Evolutionary conservation across 805 yeast species (phyloP).

Genomic region (Wickerhamomyces bisporus): DNA sequence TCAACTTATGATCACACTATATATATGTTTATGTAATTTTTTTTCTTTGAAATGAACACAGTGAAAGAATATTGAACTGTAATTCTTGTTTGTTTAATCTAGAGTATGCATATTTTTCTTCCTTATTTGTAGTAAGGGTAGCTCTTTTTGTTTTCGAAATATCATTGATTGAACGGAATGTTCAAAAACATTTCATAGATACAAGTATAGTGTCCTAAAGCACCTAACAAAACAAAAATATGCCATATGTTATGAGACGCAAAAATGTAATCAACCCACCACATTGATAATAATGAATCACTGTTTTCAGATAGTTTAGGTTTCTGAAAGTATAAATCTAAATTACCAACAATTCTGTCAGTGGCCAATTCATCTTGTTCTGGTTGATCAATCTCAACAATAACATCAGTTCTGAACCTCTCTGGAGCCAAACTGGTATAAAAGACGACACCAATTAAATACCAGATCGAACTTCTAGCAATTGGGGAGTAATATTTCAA

Average conservation of each 20-base stretch:
- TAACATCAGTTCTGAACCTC: slow-evolving; percentile 71
- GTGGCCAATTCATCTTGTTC: slow-evolving; percentile 28
- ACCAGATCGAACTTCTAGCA: slow-evolving; percentile 66
- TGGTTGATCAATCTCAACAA: slow-evolving; percentile 42
- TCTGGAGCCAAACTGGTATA: slow-evolving; percentile 90
- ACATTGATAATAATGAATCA: slow-evolving; percentile 47
- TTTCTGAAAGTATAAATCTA: slow-evolving; percentile 33
- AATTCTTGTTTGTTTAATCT: too few species aligned
- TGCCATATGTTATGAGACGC: slow-evolving; percentile 95
- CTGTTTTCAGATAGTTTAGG: slow-evolving; percentile 32
- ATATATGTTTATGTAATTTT: not conserved
- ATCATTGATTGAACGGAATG: slow-evolving; percentile 16
- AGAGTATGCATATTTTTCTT: too few species aligned
- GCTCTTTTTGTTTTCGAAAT: too few species aligned
- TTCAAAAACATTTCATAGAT: slow-evolving; percentile 63
- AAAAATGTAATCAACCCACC: slow-evolving; percentile 79
- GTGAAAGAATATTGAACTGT: too few species aligned
- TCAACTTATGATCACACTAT: not conserved
- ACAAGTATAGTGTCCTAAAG: slow-evolving; percentile 83
- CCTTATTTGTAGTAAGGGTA: too few species aligned
- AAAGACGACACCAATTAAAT: slow-evolving; percentile 75
- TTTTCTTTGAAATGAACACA: too few species aligned
- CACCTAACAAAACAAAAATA: slow-evolving; percentile 80
- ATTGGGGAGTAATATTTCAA: slow-evolving; percentile 61
- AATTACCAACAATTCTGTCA: slow-evolving; percentile 26